These are phyloP conservation scores for Madurella fahalii DNA, from an alignment of 2,329 filamentous ascomycete species.

Conservation along the genomic window DNA sequence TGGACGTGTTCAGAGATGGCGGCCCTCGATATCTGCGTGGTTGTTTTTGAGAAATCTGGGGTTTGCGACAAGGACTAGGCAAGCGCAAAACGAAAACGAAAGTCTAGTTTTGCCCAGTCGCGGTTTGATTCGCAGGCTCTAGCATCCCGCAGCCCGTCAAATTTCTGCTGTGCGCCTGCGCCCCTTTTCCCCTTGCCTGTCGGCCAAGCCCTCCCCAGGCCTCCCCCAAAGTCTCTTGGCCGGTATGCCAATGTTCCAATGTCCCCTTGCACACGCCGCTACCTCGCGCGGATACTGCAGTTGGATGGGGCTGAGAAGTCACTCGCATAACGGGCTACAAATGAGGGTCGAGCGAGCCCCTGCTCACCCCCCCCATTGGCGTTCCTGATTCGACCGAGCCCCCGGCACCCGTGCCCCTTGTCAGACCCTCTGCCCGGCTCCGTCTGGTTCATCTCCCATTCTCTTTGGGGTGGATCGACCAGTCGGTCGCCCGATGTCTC, in stretches of 20 bases:
- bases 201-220: background rate
- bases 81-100: too few species aligned
- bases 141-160: too few species aligned
- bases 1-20: too few species aligned
- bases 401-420: slow-evolving; percentile 17
- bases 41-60: too few species aligned
- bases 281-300: slow-evolving; percentile 5
- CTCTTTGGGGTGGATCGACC: slow-evolving; percentile 11
- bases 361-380: slow-evolving; percentile 14
- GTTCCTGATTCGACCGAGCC: slow-evolving; percentile 25
- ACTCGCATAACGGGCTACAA: slow-evolving; percentile 19
- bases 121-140: too few species aligned
- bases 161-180: background rate
- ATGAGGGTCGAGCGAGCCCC: slow-evolving; percentile 12
- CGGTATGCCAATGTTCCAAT: slow-evolving; percentile 6
- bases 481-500: slow-evolving; percentile 14
- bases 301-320: slow-evolving; percentile 11
- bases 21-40: too few species aligned
- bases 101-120: too few species aligned
- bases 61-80: too few species aligned
- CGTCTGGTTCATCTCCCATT: slow-evolving; percentile 22
- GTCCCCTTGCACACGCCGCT: slow-evolving; percentile 2
- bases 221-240: background rate
- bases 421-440: slow-evolving; percentile 13
- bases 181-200: slow-evolving; percentile 9